Evolutionary conservation across 2,329 filamentous ascomycete genomes (phyloP).

Genomic region (Aspergillus arachidicola): DNA sequence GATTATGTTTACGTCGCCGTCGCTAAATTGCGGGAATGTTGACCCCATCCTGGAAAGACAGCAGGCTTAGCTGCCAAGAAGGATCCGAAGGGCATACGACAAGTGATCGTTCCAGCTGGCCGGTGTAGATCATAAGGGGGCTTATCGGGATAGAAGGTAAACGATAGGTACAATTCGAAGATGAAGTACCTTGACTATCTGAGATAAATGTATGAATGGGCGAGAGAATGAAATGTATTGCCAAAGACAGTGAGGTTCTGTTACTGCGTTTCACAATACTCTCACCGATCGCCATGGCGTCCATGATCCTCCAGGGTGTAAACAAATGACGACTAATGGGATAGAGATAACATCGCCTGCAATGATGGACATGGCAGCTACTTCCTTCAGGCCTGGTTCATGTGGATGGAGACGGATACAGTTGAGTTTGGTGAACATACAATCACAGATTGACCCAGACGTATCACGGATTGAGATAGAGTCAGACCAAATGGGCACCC

Average conservation of each 20-base stretch:
- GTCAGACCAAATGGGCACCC: not conserved
- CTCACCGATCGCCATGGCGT: not conserved
- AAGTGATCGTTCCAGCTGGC: no score
- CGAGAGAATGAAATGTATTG: not conserved
- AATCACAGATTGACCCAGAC: not conserved
- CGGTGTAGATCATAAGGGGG: no score
- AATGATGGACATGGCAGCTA: not conserved
- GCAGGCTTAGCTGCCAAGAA: not conserved
- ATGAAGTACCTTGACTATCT: not conserved
- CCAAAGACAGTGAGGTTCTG: not conserved
- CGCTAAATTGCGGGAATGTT: conserved; percentile 40
- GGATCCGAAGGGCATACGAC: not conserved
- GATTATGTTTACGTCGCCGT: conserved; percentile 44
- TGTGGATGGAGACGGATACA: not conserved
- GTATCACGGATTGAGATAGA: not conserved
- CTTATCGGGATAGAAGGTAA: not conserved
- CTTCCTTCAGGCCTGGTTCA: not conserved
- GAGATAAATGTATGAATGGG: not conserved
- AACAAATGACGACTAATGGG: not conserved
- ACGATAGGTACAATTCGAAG: not conserved
- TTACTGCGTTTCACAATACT: not conserved
- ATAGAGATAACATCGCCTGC: not conserved
- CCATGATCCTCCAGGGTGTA: not conserved
- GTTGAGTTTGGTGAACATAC: not conserved
- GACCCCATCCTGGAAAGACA: not conserved